These are phyloP conservation scores for Boletus bicolor DNA, from an alignment of 768 basidiomycete species.

Conservation along the genomic window DNA sequence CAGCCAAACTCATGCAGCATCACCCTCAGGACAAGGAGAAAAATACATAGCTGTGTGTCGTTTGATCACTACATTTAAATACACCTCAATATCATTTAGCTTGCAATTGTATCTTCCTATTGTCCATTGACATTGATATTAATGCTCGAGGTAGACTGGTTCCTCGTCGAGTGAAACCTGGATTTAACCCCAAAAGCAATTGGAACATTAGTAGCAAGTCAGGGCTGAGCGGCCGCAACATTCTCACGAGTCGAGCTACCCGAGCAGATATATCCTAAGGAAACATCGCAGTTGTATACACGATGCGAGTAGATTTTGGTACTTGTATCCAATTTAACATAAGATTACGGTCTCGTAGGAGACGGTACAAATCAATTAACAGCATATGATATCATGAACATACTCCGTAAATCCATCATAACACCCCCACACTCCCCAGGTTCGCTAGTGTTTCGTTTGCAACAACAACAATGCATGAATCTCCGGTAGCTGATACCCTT, in stretches of 20 bases:
- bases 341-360: conserved; percentile 28
- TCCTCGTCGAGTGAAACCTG: background rate
- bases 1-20: background rate
- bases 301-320: conserved; percentile 1
- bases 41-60: background rate
- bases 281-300: background rate
- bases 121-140: background rate
- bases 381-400: conserved; percentile 29
- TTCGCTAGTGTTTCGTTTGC: background rate
- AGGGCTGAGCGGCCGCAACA: background rate
- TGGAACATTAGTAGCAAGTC: background rate
- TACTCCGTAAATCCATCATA: conserved; percentile 16
- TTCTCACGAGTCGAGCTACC: background rate
- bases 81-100: background rate
- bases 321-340: conserved; percentile 22
- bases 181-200: background rate
- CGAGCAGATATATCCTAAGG: background rate
- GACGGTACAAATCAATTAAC: conserved; percentile 33
- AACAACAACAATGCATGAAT: conserved; percentile 6
- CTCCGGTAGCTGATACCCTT: background rate
- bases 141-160: background rate
- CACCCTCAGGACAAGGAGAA: background rate
- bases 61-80: background rate
- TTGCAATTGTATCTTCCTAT: background rate
- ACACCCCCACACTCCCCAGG: background rate